Conservation (phyloP, 345 rosid species). For the Rhodamnia rubescens region DNA sequence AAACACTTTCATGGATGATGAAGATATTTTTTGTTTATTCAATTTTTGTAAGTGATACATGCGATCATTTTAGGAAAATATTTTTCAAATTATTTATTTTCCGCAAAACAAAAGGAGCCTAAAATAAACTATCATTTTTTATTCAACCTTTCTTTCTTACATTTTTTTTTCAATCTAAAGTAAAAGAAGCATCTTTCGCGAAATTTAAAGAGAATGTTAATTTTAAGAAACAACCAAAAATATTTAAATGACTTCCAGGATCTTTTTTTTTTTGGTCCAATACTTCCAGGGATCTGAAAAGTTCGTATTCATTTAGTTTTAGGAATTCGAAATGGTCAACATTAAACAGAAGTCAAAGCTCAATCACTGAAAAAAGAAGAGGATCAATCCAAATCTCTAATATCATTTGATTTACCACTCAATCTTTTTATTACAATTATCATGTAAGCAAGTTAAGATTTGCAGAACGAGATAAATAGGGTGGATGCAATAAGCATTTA, state of each 20-base stretch:
- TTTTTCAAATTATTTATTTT: too few species aligned
- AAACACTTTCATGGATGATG: too few species aligned
- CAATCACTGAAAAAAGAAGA: not conserved
- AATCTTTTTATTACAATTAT: not conserved
- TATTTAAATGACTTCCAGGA: not conserved
- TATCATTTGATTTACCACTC: rapidly evolving
- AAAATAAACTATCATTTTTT: too few species aligned
- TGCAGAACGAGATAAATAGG: not conserved
- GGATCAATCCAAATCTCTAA: not conserved
- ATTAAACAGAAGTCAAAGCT: not conserved
- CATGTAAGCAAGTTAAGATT: not conserved
- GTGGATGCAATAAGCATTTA: not conserved
- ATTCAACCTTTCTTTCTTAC: too few species aligned
- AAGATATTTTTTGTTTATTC: too few species aligned
- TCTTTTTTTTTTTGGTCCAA: too few species aligned
- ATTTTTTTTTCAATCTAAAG: not conserved
- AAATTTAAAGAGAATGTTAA: not conserved
- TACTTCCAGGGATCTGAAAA: not conserved
- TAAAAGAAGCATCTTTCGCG: not conserved
- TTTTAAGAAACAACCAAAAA: not conserved
- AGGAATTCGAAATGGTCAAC: not conserved
- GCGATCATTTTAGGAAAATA: too few species aligned
- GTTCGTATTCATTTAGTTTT: not conserved
- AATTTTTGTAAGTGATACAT: too few species aligned
- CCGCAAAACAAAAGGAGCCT: too few species aligned